Evolutionary conservation across 2,329 filamentous ascomycete genomes (phyloP), one percentile per base, ranked within the genome.

Genomic region (Aspergillus fumigatus): DNA sequence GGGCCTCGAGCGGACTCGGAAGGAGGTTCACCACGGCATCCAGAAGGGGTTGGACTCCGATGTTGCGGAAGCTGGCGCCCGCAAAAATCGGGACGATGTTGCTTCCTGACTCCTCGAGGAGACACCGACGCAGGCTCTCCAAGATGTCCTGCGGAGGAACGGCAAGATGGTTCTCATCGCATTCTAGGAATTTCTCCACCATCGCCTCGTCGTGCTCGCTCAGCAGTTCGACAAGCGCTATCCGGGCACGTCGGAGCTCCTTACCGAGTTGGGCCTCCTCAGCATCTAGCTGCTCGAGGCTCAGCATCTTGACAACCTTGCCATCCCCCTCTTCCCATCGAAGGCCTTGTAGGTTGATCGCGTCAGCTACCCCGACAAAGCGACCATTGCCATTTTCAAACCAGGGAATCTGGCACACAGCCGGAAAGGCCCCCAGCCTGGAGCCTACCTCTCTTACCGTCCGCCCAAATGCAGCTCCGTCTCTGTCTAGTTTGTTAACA

Each of bases 361-460:
- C 85, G 76, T 99, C 93, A 41, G 91, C 90, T 26, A 97, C 84
- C 26, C 94, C 94, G 25, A 87, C 84, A 64, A 97, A 88, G 5
- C 84, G 82, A 7, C 91, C 89, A 57, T 88, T 87, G 4, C 80
- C 81, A 11, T 78, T 80, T 69, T 89, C 84, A 84, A 92, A 97
- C 91, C 92, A 96, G 0, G 94, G 94, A 60, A 97, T 92, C 67
- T 96, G 92, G 67, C 93, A 97, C 8, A 97, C 86, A 14, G 94
- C 86, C 2, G 94, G 94, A 87, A 89, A 96, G 1, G 87, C 89
- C 57, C 86, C 84, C 21, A 99, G 80, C 53, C 90, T 84, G 0
- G 87, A 81, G 2, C 89, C 92, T 29, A 97, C 87, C 67, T 97
- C 92, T 56, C 88, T 87, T 0, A 97, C 88, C 0, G 93, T 93